These are phyloP conservation scores for Mucor velutinosus DNA, from an alignment of 371 early-diverging fungal species.

Conservation along the genomic window DNA sequence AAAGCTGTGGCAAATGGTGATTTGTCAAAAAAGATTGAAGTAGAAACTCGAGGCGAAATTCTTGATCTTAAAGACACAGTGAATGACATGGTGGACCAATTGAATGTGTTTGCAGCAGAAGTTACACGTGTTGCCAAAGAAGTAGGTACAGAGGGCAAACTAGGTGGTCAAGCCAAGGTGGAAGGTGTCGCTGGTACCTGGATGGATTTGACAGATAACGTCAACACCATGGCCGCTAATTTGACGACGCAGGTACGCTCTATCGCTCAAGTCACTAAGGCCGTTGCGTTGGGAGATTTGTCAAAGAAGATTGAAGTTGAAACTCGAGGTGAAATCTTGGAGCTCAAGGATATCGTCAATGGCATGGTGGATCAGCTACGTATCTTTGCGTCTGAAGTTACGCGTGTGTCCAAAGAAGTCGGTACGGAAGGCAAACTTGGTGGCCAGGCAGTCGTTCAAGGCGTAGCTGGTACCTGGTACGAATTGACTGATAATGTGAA, in stretches of 20 bases:
- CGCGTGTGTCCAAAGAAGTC: conserved; percentile 9
- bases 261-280: conserved; percentile 55
- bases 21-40: conserved; percentile 43
- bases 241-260: conserved; percentile 55
- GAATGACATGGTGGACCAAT: no score
- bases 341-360: no score
- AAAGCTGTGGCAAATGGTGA: conserved; percentile 66
- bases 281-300: conserved; percentile 60
- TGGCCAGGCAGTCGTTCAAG: no score
- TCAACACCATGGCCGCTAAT: conserved; percentile 50
- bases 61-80: no score
- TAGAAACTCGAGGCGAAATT: conserved; percentile 49
- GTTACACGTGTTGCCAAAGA: no score
- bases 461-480: no score
- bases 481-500: conserved; percentile 57
- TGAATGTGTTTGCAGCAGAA: no score
- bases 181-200: conserved; percentile 45
- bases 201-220: conserved; percentile 43
- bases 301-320: conserved; percentile 64
- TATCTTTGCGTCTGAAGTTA: not conserved
- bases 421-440: no score
- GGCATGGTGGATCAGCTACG: no score
- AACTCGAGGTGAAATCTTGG: conserved; percentile 65
- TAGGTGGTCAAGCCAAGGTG: conserved; percentile 45
- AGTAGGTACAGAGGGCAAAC: no score